Conservation (phyloP, 805 yeast species). For the Alloascoidea africana region DNA sequence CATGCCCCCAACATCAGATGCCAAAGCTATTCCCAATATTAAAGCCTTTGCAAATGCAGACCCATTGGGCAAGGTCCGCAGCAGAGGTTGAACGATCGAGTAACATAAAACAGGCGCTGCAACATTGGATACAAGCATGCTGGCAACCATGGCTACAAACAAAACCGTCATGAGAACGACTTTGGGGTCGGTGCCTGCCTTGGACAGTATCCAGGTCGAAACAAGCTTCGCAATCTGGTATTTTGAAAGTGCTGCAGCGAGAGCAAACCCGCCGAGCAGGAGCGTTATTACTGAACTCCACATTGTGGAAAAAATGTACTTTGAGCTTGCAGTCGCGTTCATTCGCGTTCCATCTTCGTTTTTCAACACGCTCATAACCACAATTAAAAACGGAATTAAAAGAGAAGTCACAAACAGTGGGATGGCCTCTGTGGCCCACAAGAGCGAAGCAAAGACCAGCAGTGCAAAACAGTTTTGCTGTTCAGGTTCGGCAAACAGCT, state of each 20-base stretch:
- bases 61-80: slow-evolving; percentile 69
- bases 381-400: slow-evolving; percentile 68
- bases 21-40: slow-evolving; percentile 82
- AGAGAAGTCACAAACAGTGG: slow-evolving; percentile 86
- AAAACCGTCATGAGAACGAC: slow-evolving; percentile 64
- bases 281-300: slow-evolving; percentile 92
- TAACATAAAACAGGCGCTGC: slow-evolving; percentile 93
- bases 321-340: slow-evolving; percentile 55
- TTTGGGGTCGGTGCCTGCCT: slow-evolving; percentile 79
- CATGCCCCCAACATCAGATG: slow-evolving; percentile 93
- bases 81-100: slow-evolving; percentile 80
- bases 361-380: slow-evolving; percentile 52
- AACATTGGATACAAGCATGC: slow-evolving; percentile 95
- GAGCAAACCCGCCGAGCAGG: slow-evolving; percentile 82
- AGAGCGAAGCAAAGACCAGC: slow-evolving; percentile 61
- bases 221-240: slow-evolving; percentile 77
- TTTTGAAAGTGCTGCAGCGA: slow-evolving; percentile 90
- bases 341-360: slow-evolving; percentile 37
- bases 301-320: slow-evolving; percentile 72
- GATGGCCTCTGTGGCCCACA: slow-evolving; percentile 94
- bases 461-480: slow-evolving; percentile 80
- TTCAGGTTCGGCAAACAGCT: slow-evolving; percentile 28
- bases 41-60: slow-evolving; percentile 71
- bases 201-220: slow-evolving; percentile 66
- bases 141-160: slow-evolving; percentile 72